Evolutionary conservation across 2,329 filamentous ascomycete genomes (phyloP), one percentile per base, ranked within the genome.

Genomic region (Alternaria hordeiaustralica): DNA sequence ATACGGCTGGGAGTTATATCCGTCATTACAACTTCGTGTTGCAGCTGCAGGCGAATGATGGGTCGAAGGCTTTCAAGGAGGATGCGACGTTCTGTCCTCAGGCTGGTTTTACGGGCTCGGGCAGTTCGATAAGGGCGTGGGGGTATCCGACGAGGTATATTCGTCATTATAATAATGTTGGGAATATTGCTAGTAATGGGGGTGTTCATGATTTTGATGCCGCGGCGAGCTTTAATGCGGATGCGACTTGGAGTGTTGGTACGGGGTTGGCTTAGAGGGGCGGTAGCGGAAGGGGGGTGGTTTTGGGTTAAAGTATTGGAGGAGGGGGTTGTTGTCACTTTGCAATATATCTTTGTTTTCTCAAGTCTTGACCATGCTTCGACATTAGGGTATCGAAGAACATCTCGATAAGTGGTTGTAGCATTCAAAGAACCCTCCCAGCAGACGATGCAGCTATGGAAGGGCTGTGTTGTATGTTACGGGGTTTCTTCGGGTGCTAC

Each of bases 51-150:
- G 81, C 83, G 60, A 84, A 84, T 65, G 88, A 90, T 64, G 83
- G 83, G 58, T 81, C 80, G 59, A 88, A 89, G 80, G 77, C 80
- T 55, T 89, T 90, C 77, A 41, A 78, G 5, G 87, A 90, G 68
- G 88, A 90, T 51, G 87, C 88, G 8, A 90, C 88, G 0, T 90
- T 90, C 77, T 90, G 88, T 71, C 81, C 87, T 0, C 82, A 85
- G 73, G 61, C 82, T 1, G 85, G 84, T 0, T 77, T 90, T 21
- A 86, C 76, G 66, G 85, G 86, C 5, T 72, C 82, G 46, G 87
- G 85, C 7, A 84, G 64, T 65, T 84, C 87, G 0, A 81, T 90
- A 30, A 82, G 86, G 5, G 81, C 87, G 2, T 90, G 88, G 88
- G 83, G 80, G 46, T 89, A 88, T 69, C 88, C 88, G 0, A 88